Conservation (phyloP, 1,284 basidiomycete genomes). For the Calocybe gambosa region DNA sequence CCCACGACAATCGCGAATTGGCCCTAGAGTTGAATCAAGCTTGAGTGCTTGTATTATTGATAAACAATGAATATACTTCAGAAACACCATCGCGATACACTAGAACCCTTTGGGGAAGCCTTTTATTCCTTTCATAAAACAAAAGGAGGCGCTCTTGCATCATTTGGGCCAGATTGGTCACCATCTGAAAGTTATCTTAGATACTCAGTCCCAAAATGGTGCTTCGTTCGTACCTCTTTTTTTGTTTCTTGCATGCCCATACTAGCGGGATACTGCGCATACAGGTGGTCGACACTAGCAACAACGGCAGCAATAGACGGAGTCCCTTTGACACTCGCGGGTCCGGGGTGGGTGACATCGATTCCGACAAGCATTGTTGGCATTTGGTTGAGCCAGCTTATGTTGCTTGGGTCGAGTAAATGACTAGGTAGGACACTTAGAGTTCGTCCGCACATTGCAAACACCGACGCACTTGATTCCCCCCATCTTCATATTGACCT, state of each 20-base stretch:
- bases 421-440: slow-evolving; percentile 33
- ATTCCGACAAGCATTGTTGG: slow-evolving; percentile 78
- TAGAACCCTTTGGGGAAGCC: slow-evolving; percentile 56
- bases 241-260: slow-evolving; percentile 65
- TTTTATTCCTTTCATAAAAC: slow-evolving; percentile 41
- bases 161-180: slow-evolving; percentile 63
- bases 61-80: slow-evolving; percentile 37
- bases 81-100: slow-evolving; percentile 79
- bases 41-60: neutral
- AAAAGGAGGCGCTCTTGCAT: slow-evolving; percentile 56
- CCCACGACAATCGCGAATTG: slow-evolving; percentile 64
- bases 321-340: slow-evolving; percentile 55
- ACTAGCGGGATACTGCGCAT: slow-evolving; percentile 65
- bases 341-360: slow-evolving; percentile 78
- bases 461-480: slow-evolving; percentile 51
- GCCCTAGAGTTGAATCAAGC: slow-evolving; percentile 42
- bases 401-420: slow-evolving; percentile 43
- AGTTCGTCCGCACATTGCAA: neutral
- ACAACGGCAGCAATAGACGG: slow-evolving; percentile 81
- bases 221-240: slow-evolving; percentile 56
- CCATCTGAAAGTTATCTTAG: slow-evolving; percentile 44
- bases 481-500: slow-evolving; percentile 77
- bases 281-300: slow-evolving; percentile 57
- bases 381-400: slow-evolving; percentile 47
- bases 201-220: neutral